phyloP scores from a whole-genome alignment of 352 stramenopile genomes.

The Pythium aquatile region DNA sequence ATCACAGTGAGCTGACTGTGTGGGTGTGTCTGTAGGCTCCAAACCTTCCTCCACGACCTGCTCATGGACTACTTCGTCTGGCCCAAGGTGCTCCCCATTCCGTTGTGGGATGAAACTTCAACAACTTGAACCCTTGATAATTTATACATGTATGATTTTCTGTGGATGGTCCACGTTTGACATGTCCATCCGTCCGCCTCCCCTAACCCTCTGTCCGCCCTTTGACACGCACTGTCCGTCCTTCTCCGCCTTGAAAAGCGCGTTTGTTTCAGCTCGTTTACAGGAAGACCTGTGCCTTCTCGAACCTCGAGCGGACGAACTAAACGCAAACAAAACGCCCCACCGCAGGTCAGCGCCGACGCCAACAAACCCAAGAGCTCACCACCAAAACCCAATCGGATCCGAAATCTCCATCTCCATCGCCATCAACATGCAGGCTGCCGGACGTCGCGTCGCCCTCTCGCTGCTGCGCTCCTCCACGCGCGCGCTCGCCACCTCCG shows the following conservation, averaged over 20 bases:
- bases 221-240: neutral
- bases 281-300: neutral
- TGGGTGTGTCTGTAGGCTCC: conserved; percentile 40
- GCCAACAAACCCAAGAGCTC: neutral
- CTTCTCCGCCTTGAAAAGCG: neutral
- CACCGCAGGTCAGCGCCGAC: neutral
- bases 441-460: conserved; percentile 4
- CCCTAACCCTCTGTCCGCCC: neutral
- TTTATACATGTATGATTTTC: conserved; percentile 9
- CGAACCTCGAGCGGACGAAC: neutral
- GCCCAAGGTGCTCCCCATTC: conserved; percentile 66
- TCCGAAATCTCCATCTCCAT: neutral
- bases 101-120: conserved; percentile 55
- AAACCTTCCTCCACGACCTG: conserved; percentile 75
- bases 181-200: neutral
- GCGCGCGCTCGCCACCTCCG: neutral
- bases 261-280: neutral
- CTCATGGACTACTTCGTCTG: conserved; percentile 77
- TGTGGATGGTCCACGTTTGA: neutral
- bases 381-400: conserved; percentile 1
- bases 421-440: conserved; percentile 8
- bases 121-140: conserved; percentile 7
- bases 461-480: conserved; percentile 9
- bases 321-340: neutral
- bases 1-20: too few species aligned